phyloP scores from a whole-genome alignment of 352 stramenopile species.

The Phytophthora tubulina region DNA sequence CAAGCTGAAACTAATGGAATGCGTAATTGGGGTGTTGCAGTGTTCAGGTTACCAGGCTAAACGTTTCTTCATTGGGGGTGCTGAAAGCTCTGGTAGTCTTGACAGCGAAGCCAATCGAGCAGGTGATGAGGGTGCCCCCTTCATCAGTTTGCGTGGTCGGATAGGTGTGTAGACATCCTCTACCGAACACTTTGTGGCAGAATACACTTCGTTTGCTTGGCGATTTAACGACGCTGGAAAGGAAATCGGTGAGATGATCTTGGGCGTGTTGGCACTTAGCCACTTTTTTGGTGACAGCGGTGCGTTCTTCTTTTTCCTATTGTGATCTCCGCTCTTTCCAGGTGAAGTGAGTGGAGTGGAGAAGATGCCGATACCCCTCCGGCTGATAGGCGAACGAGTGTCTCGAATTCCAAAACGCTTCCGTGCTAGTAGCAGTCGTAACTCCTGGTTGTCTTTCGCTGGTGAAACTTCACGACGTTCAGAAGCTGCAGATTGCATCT shows the following conservation, averaged over 20 bases:
- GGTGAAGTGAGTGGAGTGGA: slow-evolving; percentile 9
- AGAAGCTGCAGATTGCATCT: slow-evolving; percentile 34
- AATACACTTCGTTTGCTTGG: slow-evolving; percentile 17
- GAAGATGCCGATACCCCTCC: slow-evolving; percentile 19
- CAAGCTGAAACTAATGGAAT: too few species aligned
- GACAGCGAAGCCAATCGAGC: slow-evolving; percentile 13
- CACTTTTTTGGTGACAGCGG: slow-evolving; percentile 65
- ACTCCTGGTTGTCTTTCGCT: slow-evolving; percentile 40
- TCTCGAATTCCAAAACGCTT: slow-evolving; percentile 42
- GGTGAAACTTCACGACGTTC: slow-evolving; percentile 42
- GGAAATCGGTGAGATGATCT: slow-evolving; percentile 30
- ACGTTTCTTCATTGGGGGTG: slow-evolving; percentile 5
- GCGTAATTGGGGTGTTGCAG: not conserved
- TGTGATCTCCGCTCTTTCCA: slow-evolving; percentile 4
- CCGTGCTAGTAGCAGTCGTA: slow-evolving; percentile 59
- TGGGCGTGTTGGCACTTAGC: slow-evolving; percentile 41
- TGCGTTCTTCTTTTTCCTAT: slow-evolving; percentile 19
- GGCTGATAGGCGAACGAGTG: slow-evolving; percentile 3
- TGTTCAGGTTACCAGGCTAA: slow-evolving; percentile 15
- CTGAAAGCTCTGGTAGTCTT: slow-evolving; percentile 24
- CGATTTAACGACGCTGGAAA: slow-evolving; percentile 20
- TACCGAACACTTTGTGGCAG: slow-evolving; percentile 10
- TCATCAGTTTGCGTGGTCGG: slow-evolving; percentile 25
- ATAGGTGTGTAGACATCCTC: slow-evolving; percentile 13
- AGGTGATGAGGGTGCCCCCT: slow-evolving; percentile 1